Base-by-base conservation (phyloP, 1,284 basidiomycete species). In the Kalmanozyma brasiliensis region DNA sequence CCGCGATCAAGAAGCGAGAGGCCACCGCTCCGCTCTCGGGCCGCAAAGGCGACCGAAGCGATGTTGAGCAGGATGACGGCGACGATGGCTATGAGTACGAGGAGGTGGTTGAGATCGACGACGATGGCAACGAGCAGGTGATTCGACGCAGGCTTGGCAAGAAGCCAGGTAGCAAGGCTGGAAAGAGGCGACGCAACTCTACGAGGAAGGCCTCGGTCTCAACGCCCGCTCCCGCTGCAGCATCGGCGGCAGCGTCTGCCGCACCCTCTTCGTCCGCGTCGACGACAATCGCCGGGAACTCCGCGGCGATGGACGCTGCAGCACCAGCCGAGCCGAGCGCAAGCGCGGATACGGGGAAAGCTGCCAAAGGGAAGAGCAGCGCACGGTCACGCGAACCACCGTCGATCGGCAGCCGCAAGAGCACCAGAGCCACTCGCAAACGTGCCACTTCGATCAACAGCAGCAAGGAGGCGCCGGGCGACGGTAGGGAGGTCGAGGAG, bases 31-130 rank as follows among this genome's bases (percentile, higher is more conserved):
- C 56, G 0, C 11, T 58, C 13, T 19, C 24, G 3, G 49, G 60
- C 10, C 59, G 52, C 24, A 72, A 62, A 29, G 45, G 55, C 32
- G 65, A 73, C 16, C 49, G 51, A 5, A 56, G 43, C 26, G 66
- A 73, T 40, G 67, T 37, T n/a, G 68, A 71, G 23, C 56, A 57
- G 19, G 60, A 55, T 8, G 63, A 67, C 17, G 72, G 49, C 30
- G 63, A 72, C 24, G 71, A 70, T 38, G 60, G 52, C 13, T 64
- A 64, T 40, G 67, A 67, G 45, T 58, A 76, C 42, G 73, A 73
- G 36, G 64, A 75, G 29, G 64, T 64, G 30, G 64, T 76, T 19
- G 73, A 74, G 52, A 57, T 71, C 32, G 71, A 74, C 19, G 67
- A 70, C n/a, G 41, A 62, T 33, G 71, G 67, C 17, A 71, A 59